Base-by-base conservation (phyloP, 2,329 filamentous ascomycete species). In the Paracorniculantispora psalliotae region DNA sequence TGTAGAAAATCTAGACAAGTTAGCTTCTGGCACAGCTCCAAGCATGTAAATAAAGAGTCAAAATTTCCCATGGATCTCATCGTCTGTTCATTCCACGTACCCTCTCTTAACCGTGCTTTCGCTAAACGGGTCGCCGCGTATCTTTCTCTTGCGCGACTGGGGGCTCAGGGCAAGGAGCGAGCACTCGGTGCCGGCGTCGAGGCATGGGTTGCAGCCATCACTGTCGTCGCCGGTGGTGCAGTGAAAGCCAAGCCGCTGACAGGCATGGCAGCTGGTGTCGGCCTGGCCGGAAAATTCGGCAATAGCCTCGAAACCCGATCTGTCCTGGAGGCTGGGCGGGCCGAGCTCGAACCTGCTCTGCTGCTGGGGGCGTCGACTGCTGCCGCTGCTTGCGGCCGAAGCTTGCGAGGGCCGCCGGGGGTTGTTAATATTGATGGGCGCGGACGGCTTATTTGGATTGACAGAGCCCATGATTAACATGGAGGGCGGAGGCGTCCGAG, bases 201-300 rank as follows among this genome's bases (percentile, higher is more conserved):
- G 13, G 46, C 59, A 61, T 12, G 55, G 30, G 5, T 37, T 49
- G 73, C 91, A 94, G 64, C 81, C 78, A 66, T 89, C 85, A 64
- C 88, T 88, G 71, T 93, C 89, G 69, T 91, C 87, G 65, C 75
- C 77, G 70, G 90, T 83, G 63, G 91, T 86, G 75, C 91, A 94
- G 74, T 87, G 87, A 67, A 84, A 85, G 71, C 90, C 89, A 64
- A 88, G 84, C 72, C 83, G 81, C 63, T 87, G 81, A 73, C 91
- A 94, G 61, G 88, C 84, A 75, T 91, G 88, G 73, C 89, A 91
- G 41, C 86, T 83, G 59, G 81, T 76, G 60, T 74, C 67, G 61
- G 71, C 71, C 75, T 72, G 72, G 68, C 72, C 67, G 54, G 57
- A 15, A 21, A 19, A n/a, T 33, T 46, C 48, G 5, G 48, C 19